Percentiles rank a stretch among this genome's conserved stretches.
Conservation (phyloP, 768 basidiomycete genomes). For the Xerocomus brunneocitrinus region DNA sequence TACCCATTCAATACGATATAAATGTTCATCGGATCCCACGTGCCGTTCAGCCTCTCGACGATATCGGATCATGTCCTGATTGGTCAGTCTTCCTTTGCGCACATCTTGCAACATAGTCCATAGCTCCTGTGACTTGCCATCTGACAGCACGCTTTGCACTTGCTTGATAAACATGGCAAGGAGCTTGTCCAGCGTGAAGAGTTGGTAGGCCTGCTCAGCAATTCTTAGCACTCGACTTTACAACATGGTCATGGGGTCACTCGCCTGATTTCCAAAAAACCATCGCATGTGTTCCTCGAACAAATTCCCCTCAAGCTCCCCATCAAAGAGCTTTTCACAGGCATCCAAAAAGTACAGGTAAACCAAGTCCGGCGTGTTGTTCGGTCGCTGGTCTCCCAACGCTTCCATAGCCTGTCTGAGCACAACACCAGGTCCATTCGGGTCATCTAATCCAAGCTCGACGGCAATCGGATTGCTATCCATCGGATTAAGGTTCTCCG, state of each 20-base stretch:
- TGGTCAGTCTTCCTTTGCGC: conserved; percentile 48
- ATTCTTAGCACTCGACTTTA: conserved; percentile 6
- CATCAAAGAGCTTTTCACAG: conserved; percentile 91
- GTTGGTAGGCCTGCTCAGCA: conserved; percentile 70
- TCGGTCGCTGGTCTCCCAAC: conserved; percentile 45
- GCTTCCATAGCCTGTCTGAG: conserved; percentile 63
- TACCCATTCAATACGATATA: conserved; percentile 81
- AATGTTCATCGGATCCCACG: conserved; percentile 68
- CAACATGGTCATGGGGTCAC: conserved; percentile 9
- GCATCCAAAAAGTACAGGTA: conserved; percentile 88
- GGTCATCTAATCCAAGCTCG: conserved; percentile 81
- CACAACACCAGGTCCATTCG: conserved; percentile 65
- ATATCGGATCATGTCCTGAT: conserved; percentile 70
- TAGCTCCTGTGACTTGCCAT: conserved; percentile 83
- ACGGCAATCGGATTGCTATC: conserved; percentile 78
- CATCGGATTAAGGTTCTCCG: conserved; percentile 58
- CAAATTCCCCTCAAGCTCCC: conserved; percentile 83
- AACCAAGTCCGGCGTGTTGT: conserved; percentile 57
- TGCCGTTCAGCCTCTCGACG: conserved; percentile 75
- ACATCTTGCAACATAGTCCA: conserved; percentile 69
- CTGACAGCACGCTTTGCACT: conserved; percentile 84
- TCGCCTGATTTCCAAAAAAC: conserved; percentile 85
- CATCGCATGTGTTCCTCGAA: conserved; percentile 96
- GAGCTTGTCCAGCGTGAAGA: conserved; percentile 93
- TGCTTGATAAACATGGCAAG: conserved; percentile 89